Base-by-base conservation (phyloP, 805 yeast genomes). In the Teunomyces aglyptinius region DNA sequence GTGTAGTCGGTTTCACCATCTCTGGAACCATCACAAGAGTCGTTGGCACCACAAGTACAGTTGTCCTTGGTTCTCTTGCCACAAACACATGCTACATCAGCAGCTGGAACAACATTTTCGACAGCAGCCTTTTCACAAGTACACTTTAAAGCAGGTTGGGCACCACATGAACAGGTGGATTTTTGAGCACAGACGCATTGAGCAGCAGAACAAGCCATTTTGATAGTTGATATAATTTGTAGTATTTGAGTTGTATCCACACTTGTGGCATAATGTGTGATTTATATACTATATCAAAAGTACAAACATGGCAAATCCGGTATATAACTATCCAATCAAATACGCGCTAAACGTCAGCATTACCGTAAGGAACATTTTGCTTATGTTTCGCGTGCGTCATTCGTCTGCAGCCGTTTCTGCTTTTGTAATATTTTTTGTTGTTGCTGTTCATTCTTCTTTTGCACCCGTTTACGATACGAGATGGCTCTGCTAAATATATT, bases 1-100 rank as follows among this genome's bases (percentile, higher is more conserved):
- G 85, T 81, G 69, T 75, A 80, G 60, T 81, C 85, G 47, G 65
- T 58, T 71, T 81, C 86, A 49, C 85, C 85, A 24, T 80, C 85
- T 59, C 80, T 52, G 33, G 70, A 12, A 19, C 54, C 56, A 12
- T 52, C 53, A 18, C 56, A 52, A 19, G 38, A 61, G 33, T 67
- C 64, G 45, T 71, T 50, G 45, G 70, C 70, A 44, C 83, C 81
- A 65, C 86, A 81, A 41, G 81, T 81, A 67, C 86, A 81, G 41
- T 67, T 66, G 46, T 64, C 67, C 57, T 78, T 78, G 44, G 63
- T 55, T 66, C 85, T 77, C 70, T 70, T 74, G 36, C 85, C 86
- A 57, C 86, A 81, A 13, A 82, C 72, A 66, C 86, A 81, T 32
- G 84, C 70, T 24, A 27, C 31, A 27, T 64, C 61, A n/a, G 63